These are phyloP conservation scores for Sordaria brevicollis DNA, from an alignment of 495 filamentous ascomycete genomes.

Conservation along the genomic window DNA sequence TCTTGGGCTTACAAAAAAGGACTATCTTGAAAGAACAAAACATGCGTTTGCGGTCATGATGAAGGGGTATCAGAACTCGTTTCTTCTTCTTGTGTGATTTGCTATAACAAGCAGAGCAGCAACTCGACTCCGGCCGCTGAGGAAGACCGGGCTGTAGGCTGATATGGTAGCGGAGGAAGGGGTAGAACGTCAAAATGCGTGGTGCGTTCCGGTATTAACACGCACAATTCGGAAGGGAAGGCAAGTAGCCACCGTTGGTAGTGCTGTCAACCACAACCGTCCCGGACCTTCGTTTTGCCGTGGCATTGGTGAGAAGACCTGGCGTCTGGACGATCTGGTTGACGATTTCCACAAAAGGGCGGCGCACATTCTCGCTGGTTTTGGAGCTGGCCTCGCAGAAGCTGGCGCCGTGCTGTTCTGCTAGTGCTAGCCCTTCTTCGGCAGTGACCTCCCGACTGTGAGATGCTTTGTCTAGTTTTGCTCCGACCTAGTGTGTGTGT, in stretches of 20 bases:
- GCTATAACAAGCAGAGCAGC: background rate
- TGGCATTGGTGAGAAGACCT: slow-evolving; percentile 24
- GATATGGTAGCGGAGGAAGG: background rate
- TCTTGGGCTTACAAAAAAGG: background rate
- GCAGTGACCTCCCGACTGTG: slow-evolving; percentile 34
- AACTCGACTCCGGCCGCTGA: background rate
- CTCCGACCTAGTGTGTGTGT: slow-evolving; percentile 31
- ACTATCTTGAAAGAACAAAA: background rate
- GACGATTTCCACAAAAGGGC: slow-evolving; percentile 46
- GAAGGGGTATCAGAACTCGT: background rate
- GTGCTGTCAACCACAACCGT: slow-evolving; percentile 5
- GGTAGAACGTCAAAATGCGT: background rate
- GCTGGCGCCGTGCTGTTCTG: slow-evolving; percentile 33
- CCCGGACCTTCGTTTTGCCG: slow-evolving; percentile 9
- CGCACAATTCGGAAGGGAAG: slow-evolving; percentile 6
- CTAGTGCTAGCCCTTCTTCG: slow-evolving; percentile 42
- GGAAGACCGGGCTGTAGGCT: background rate
- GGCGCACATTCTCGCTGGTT: slow-evolving; percentile 41
- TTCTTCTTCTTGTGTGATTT: background rate
- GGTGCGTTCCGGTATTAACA: slow-evolving; percentile 8
- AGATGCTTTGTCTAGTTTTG: slow-evolving; percentile 42
- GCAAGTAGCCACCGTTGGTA: background rate
- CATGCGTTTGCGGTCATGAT: background rate
- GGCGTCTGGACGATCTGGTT: slow-evolving; percentile 40
- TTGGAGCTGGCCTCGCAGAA: slow-evolving; percentile 50